Conservation (phyloP, 495 filamentous ascomycete species). For the Oleoguttula mirabilis region DNA sequence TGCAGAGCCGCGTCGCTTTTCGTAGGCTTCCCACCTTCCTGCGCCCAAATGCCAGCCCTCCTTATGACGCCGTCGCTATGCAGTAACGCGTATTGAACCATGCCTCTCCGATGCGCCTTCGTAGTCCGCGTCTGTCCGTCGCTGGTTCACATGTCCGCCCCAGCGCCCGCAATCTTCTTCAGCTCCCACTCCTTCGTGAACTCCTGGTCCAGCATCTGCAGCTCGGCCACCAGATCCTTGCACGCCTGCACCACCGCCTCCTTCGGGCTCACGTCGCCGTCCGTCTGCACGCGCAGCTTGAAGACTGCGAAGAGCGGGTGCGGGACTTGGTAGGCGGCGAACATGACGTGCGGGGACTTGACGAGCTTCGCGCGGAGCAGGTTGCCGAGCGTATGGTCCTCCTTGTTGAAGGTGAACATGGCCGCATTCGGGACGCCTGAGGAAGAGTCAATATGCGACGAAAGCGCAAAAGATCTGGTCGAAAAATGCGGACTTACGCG, state of each 20-base stretch:
- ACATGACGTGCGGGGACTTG: slow-evolving; percentile 63
- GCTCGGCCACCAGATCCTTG: slow-evolving; percentile 62
- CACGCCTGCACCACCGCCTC: slow-evolving; percentile 71
- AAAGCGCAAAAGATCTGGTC: too few species aligned
- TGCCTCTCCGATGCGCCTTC: not conserved
- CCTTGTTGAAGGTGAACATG: slow-evolving; percentile 88
- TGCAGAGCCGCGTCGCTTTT: not conserved
- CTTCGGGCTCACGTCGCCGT: slow-evolving; percentile 73
- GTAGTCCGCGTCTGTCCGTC: not conserved
- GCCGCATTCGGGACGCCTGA: slow-evolving; percentile 71
- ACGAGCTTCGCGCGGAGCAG: slow-evolving; percentile 71
- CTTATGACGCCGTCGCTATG: too few species aligned
- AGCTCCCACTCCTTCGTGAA: slow-evolving; percentile 94
- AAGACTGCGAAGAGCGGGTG: slow-evolving; percentile 82
- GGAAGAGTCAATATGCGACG: too few species aligned
- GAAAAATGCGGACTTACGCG: slow-evolving; percentile 48
- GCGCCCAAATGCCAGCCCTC: not conserved
- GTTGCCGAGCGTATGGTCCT: slow-evolving; percentile 94
- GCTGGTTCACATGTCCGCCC: too few species aligned
- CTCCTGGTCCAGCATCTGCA: slow-evolving; percentile 64
- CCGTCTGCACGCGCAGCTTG: slow-evolving; percentile 80
- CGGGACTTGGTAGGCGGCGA: slow-evolving; percentile 72
- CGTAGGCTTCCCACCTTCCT: not conserved
- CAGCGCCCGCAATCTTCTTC: slow-evolving; percentile 52
- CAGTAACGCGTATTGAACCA: not conserved